These are phyloP conservation scores for Fusarium anthophilum DNA, from an alignment of 2,329 filamentous ascomycete species.

Conservation along the genomic window DNA sequence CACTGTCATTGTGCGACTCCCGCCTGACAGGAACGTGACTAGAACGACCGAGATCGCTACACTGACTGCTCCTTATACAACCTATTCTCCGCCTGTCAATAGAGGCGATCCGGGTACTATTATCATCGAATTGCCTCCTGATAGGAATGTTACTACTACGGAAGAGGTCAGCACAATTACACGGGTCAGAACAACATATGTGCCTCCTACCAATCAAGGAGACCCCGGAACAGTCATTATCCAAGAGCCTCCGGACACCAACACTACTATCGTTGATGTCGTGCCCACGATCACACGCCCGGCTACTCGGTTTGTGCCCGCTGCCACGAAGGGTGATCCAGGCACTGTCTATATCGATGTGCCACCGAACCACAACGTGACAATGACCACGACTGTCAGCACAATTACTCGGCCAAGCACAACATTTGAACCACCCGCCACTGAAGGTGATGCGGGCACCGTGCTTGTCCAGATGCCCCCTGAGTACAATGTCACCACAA, in stretches of 20 bases:
- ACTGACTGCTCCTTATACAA: slow-evolving; percentile 4
- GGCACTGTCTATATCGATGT: slow-evolving; percentile 22
- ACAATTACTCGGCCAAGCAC: slow-evolving; percentile 20
- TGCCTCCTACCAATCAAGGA: slow-evolving; percentile 5
- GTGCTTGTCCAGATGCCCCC: slow-evolving; percentile 16
- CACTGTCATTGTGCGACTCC: slow-evolving; percentile 10
- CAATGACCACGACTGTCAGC: slow-evolving; percentile 15
- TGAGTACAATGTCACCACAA: slow-evolving; percentile 18
- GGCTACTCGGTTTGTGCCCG: slow-evolving; percentile 1
- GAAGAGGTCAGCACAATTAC: not conserved
- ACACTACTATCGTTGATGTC: slow-evolving; percentile 17
- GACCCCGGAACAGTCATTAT: slow-evolving; percentile 23
- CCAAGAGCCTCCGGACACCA: slow-evolving; percentile 10
- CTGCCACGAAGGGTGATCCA: slow-evolving; percentile 9
- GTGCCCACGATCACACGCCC: slow-evolving; percentile 12
- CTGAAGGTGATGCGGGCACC: slow-evolving; percentile 17
- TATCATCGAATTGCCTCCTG: slow-evolving; percentile 16
- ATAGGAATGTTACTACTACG: slow-evolving; percentile 16
- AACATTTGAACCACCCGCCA: slow-evolving; percentile 12
- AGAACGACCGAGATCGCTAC: not conserved
- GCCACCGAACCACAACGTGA: slow-evolving; percentile 19
- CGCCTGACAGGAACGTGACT: slow-evolving; percentile 17
- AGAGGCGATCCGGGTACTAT: slow-evolving; percentile 18
- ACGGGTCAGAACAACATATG: not conserved
- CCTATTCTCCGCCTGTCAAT: slow-evolving; percentile 8